Conservation (phyloP, 148 eudicot species). For the Fagopyrum tataricum region DNA sequence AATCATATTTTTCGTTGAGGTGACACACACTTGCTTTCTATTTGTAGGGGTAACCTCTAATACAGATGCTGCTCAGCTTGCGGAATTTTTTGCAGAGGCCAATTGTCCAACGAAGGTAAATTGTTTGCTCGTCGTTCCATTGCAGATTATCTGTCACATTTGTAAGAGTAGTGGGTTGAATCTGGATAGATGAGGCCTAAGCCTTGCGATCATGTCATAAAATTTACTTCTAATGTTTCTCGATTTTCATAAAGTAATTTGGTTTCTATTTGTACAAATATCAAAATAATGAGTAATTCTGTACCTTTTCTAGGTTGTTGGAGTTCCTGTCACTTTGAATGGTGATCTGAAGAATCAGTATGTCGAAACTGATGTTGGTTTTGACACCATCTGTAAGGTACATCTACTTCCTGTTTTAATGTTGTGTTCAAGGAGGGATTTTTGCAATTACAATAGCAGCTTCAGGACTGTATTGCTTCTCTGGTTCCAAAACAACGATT, state of each 20-base stretch:
- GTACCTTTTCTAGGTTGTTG: conserved; percentile 64
- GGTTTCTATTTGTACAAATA: background rate
- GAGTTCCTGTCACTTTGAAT: conserved; percentile 85
- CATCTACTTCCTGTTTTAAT: background rate
- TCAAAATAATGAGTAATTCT: background rate
- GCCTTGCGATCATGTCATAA: background rate
- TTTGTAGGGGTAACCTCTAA: conserved; percentile 91
- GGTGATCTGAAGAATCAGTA: conserved; percentile 47
- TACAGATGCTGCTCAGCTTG: conserved; percentile 98
- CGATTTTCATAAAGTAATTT: background rate
- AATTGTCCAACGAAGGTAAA: conserved; percentile 82
- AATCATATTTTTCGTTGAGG: background rate
- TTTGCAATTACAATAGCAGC: background rate
- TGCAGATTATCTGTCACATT: background rate
- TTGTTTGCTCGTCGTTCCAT: background rate
- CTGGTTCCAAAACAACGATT: background rate
- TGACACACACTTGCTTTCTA: background rate
- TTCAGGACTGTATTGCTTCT: background rate
- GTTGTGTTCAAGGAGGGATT: background rate
- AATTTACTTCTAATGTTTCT: background rate
- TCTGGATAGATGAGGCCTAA: background rate
- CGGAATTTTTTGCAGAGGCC: conserved; percentile 86
- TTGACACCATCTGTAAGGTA: conserved; percentile 86
- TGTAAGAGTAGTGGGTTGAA: background rate
- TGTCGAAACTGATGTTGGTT: conserved; percentile 49